Percentiles rank a stretch among this genome's conserved stretches.
These are phyloP conservation scores for Fusarium torulosum DNA, from an alignment of 2,329 filamentous ascomycete species.

Conservation along the genomic window DNA sequence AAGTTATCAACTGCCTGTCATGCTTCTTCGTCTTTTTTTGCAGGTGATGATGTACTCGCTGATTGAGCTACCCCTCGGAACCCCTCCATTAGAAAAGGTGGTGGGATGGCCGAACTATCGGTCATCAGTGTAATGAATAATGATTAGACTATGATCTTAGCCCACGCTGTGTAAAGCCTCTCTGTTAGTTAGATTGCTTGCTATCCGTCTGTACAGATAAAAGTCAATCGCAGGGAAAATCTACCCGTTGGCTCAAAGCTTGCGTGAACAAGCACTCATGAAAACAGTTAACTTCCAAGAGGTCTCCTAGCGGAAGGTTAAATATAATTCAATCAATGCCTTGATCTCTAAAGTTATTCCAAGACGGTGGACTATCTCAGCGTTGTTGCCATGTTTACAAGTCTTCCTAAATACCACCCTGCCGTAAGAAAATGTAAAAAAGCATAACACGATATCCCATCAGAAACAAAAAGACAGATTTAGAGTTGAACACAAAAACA, in stretches of 20 bases:
- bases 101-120: not conserved
- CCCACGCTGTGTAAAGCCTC: too few species aligned
- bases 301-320: too few species aligned
- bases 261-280: too few species aligned
- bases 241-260: not conserved
- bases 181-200: too few species aligned
- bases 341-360: not conserved
- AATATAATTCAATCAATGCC: too few species aligned
- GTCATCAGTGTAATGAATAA: too few species aligned
- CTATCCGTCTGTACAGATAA: not conserved
- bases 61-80: constrained; percentile 6
- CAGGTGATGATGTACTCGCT: not conserved
- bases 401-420: too few species aligned
- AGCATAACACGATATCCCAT: not conserved
- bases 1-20: not conserved
- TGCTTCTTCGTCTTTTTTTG: not conserved
- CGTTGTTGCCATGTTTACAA: not conserved
- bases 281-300: too few species aligned
- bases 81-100: constrained; percentile 6
- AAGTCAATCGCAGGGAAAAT: not conserved
- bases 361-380: too few species aligned
- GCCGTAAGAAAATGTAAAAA: not conserved
- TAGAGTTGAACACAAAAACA: constrained; percentile 3
- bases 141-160: too few species aligned
- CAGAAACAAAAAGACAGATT: not conserved